These are phyloP conservation scores for Microascus cirrosus DNA, from an alignment of 2,329 filamentous ascomycete species.

Conservation along the genomic window DNA sequence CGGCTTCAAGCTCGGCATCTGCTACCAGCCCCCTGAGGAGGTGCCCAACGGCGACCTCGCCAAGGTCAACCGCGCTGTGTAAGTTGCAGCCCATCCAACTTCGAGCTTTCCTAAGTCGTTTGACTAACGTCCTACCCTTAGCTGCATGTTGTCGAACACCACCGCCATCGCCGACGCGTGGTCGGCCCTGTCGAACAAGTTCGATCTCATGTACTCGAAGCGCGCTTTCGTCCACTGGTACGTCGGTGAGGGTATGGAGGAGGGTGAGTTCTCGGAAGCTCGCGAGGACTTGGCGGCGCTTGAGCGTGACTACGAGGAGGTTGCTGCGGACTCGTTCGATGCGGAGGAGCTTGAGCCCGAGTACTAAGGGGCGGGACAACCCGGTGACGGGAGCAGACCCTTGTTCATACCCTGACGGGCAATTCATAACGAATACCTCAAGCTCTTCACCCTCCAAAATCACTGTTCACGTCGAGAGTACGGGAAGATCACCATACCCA, in stretches of 20 bases:
- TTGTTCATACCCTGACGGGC: slow-evolving; percentile 2
- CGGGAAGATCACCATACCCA: slow-evolving; percentile 2
- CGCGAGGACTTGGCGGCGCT: slow-evolving; percentile 96
- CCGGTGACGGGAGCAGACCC: background rate
- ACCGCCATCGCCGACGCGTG: slow-evolving; percentile 97
- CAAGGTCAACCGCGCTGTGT: slow-evolving; percentile 97
- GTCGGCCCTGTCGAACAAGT: slow-evolving; percentile 93
- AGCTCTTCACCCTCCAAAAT: background rate
- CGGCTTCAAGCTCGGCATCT: slow-evolving; percentile 99
- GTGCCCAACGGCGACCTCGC: slow-evolving; percentile 95
- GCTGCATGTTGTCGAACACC: slow-evolving; percentile 98
- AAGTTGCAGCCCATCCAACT: slow-evolving; percentile 32
- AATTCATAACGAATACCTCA: slow-evolving; percentile 3
- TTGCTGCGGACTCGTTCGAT: slow-evolving; percentile 86
- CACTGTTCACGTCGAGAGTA: background rate
- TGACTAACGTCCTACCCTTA: slow-evolving; percentile 23
- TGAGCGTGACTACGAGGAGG: slow-evolving; percentile 98
- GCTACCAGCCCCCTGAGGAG: slow-evolving; percentile 94
- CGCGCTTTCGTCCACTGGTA: slow-evolving; percentile 99
- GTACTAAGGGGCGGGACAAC: slow-evolving; percentile 52
- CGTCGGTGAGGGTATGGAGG: slow-evolving; percentile 99
- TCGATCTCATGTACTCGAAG: slow-evolving; percentile 99
- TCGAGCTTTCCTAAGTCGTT: background rate
- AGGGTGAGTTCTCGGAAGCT: slow-evolving; percentile 98
- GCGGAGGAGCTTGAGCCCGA: slow-evolving; percentile 81